Percentiles rank a stretch among this genome's conserved stretches.
These are phyloP conservation scores for Forsythia viridissima DNA, from an alignment of 257 asterid genomes.

Conservation along the genomic window DNA sequence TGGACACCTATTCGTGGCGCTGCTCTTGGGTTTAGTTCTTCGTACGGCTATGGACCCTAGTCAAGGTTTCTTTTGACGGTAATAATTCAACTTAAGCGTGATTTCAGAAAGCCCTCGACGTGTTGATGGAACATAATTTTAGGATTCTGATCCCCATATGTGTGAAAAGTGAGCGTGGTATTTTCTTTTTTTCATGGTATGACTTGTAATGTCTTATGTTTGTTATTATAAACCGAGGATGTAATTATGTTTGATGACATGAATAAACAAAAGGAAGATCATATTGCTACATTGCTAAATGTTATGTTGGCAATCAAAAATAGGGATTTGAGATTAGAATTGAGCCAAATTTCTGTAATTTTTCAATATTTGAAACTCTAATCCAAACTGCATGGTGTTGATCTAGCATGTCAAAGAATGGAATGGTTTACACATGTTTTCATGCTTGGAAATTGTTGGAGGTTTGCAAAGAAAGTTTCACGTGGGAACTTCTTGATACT, in stretches of 20 bases:
- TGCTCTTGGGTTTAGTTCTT: slow-evolving; percentile 21
- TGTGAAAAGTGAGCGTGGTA: slow-evolving; percentile 27
- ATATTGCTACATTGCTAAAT: not conserved
- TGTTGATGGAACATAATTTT: not conserved
- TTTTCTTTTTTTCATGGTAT: slow-evolving; percentile 16
- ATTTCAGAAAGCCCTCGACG: not conserved
- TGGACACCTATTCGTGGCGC: slow-evolving; percentile 28
- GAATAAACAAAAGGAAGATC: not conserved
- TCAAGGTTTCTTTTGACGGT: not conserved
- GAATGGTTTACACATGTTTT: too few relatives aligned
- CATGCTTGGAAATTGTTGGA: too few relatives aligned
- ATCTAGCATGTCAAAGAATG: too few relatives aligned
- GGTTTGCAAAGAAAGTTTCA: too few relatives aligned
- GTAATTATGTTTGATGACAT: slow-evolving; percentile 17
- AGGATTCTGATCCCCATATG: slow-evolving; percentile 15
- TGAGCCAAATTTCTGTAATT: not conserved
- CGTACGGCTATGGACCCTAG: slow-evolving; percentile 35
- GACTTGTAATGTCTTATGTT: slow-evolving; percentile 12
- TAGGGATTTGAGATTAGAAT: not conserved
- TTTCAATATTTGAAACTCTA: too few relatives aligned
- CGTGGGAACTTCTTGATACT: not conserved
- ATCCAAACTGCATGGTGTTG: not conserved
- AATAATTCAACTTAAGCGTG: not conserved
- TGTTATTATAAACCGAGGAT: slow-evolving; percentile 8
- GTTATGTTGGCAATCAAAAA: not conserved